Evolutionary conservation across 208 protist species (phyloP).

Genomic region (Herpetomonas tarakana): DNA sequence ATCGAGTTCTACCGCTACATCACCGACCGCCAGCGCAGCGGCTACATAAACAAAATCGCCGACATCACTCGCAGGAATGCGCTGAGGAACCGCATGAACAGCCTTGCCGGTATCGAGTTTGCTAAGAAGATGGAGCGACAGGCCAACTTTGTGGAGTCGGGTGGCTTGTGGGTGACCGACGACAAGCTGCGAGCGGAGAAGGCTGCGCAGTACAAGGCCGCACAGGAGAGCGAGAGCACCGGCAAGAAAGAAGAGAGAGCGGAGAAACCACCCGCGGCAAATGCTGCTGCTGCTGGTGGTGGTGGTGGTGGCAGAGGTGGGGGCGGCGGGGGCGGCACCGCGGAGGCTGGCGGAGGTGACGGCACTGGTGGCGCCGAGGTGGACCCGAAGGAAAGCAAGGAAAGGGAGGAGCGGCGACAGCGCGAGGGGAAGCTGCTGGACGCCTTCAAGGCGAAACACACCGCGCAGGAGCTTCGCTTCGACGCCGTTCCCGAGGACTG

Average conservation of each 20-base stretch:
- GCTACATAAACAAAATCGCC: slow-evolving; percentile 52
- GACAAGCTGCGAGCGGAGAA: slow-evolving; percentile 55
- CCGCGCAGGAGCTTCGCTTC: slow-evolving; percentile 22
- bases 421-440: slow-evolving; percentile 24
- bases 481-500: slow-evolving; percentile 32
- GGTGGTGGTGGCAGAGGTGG: too few species aligned
- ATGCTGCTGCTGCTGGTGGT: too few species aligned
- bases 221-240: background rate
- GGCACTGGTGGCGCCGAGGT: background rate
- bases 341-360: background rate
- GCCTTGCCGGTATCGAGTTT: slow-evolving; percentile 59
- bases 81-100: slow-evolving; percentile 40
- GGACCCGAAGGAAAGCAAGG: background rate
- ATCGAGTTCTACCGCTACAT: slow-evolving; percentile 63
- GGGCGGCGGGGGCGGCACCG: background rate
- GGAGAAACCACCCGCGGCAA: too few species aligned
- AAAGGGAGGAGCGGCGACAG: background rate
- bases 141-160: slow-evolving; percentile 61
- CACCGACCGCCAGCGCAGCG: slow-evolving; percentile 45
- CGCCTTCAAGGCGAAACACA: slow-evolving; percentile 13
- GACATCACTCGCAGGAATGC: slow-evolving; percentile 61
- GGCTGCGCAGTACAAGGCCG: slow-evolving; percentile 38
- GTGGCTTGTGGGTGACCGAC: slow-evolving; percentile 69
- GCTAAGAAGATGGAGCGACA: slow-evolving; percentile 51
- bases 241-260: background rate